Evolutionary conservation across 768 basidiomycete genomes (phyloP), one percentile per base, ranked within the genome.

Genomic region (Russula ochroleuca): DNA sequence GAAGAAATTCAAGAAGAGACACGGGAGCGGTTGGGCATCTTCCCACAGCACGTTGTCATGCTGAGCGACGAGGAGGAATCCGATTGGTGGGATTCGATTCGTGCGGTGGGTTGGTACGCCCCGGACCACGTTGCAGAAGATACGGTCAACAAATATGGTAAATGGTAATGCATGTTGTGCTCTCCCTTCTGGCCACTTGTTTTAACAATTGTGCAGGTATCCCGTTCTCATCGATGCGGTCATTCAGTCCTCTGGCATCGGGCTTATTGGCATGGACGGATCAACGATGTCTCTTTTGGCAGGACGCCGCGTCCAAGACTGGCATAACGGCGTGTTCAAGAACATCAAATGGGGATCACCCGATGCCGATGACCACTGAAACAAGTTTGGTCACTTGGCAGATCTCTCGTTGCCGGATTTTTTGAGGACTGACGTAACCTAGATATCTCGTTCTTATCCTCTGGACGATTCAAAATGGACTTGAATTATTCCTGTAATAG

Each of bases 201-300:
- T 41, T 2, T 51, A 57, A 57, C 47, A 38, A 53, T 50, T n/a
- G 52, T 21, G 23, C 67, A 87, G 87, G 86, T 86, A 88, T 72
- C 85, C 87, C 14, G 75, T 87, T n/a, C 73, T 91, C 55, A 79
- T 90, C 56, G 88, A 90, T 69, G 86, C 87, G 4, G 84, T 82
- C 10, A 81, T 89, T 61, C 90, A 91, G 69, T 86, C 86, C 0
- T 75, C 74, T 43, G 88, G 84, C 23, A 71, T 77, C 13, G 90
- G 87, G 2, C 86, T 91, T 69, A 82, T 92, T 15, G 90, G 88
- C 10, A 90, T 87, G 1, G 81, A 86, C 66, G 69, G 77, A 47
- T 89, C 87, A 38, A 90, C 89, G 5, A 88, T 89, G 83, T 84
- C 85, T 2, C 75, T 83, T 50, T 67, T 91, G 35, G 86, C 88